Conservation (phyloP, 2,329 filamentous ascomycete species). For the Botrytis tulipae region DNA sequence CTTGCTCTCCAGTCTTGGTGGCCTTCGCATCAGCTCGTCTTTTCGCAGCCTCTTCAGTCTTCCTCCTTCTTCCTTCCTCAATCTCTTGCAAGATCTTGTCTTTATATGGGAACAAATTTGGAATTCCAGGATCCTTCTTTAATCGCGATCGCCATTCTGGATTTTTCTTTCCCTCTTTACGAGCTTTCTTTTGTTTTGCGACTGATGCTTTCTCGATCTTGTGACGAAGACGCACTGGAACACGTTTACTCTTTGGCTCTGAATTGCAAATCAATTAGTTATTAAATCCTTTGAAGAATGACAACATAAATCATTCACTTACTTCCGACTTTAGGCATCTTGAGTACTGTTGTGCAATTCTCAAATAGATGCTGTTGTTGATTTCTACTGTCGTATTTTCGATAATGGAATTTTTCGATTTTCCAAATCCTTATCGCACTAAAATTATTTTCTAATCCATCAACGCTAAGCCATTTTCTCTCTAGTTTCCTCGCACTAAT, state of each 20-base stretch:
- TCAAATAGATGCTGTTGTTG: slow-evolving; percentile 16
- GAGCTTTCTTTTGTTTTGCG: slow-evolving; percentile 86
- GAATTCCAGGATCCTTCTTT: slow-evolving; percentile 98
- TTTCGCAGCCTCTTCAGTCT: slow-evolving; percentile 73
- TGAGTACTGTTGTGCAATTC: slow-evolving; percentile 21
- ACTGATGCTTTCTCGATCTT: slow-evolving; percentile 93
- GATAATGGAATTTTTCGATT: slow-evolving; percentile 17
- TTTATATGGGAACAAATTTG: slow-evolving; percentile 97
- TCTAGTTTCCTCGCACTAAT: neutral
- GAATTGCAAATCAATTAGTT: slow-evolving; percentile 27
- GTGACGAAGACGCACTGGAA: slow-evolving; percentile 82
- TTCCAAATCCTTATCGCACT: slow-evolving; percentile 19
- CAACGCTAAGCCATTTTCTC: neutral
- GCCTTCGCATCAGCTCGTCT: slow-evolving; percentile 71
- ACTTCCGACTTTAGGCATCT: slow-evolving; percentile 41
- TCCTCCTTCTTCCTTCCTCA: slow-evolving; percentile 79
- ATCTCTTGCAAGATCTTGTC: slow-evolving; percentile 93
- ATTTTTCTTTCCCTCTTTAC: slow-evolving; percentile 91
- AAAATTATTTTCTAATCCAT: slow-evolving; percentile 22
- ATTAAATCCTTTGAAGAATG: neutral
- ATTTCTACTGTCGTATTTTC: neutral
- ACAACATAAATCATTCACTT: slow-evolving; percentile 20
- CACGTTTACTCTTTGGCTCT: slow-evolving; percentile 96
- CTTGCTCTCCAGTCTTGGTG: slow-evolving; percentile 54
- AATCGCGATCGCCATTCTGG: slow-evolving; percentile 92